Conservation (phyloP, 148 eudicot genomes). For the Fagopyrum tataricum region DNA sequence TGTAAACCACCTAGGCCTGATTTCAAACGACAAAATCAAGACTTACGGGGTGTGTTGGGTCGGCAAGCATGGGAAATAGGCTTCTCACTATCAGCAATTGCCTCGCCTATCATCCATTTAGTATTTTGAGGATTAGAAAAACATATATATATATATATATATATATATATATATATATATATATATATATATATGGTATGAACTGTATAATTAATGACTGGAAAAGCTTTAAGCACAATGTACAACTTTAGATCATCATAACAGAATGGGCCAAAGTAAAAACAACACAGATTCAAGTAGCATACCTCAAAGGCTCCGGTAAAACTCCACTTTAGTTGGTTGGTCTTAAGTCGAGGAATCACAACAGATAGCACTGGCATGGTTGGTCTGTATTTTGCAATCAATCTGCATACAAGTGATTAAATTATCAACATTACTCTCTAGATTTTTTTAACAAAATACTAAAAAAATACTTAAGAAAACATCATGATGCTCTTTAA, state of each 20-base stretch:
- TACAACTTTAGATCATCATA: too few relatives aligned
- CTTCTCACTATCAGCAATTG: constrained; percentile 87
- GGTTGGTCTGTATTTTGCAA: constrained; percentile 90
- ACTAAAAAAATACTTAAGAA: too few relatives aligned
- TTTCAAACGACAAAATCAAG: neutral
- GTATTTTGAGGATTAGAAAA: too few relatives aligned
- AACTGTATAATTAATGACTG: too few relatives aligned
- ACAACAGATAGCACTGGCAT: constrained; percentile 95
- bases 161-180: too few relatives aligned
- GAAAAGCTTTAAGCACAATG: too few relatives aligned
- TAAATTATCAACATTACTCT: neutral
- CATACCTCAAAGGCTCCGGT: constrained; percentile 94
- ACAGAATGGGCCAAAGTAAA: too few relatives aligned
- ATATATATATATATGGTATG: too few relatives aligned
- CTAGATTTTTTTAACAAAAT: too few relatives aligned
- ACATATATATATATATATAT: too few relatives aligned
- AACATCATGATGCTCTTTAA: too few relatives aligned
- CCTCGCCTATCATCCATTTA: constrained; percentile 49
- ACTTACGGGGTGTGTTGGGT: constrained; percentile 92
- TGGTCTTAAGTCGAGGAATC: constrained; percentile 78
- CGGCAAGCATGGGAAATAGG: constrained; percentile 96
- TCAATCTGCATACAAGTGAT: constrained; percentile 41
- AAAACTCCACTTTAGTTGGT: constrained; percentile 81
- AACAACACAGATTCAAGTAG: too few relatives aligned
- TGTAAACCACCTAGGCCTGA: neutral